Evolutionary conservation across 495 filamentous ascomycete species (phyloP).

Genomic region (Hypomontagnella monticulosa): DNA sequence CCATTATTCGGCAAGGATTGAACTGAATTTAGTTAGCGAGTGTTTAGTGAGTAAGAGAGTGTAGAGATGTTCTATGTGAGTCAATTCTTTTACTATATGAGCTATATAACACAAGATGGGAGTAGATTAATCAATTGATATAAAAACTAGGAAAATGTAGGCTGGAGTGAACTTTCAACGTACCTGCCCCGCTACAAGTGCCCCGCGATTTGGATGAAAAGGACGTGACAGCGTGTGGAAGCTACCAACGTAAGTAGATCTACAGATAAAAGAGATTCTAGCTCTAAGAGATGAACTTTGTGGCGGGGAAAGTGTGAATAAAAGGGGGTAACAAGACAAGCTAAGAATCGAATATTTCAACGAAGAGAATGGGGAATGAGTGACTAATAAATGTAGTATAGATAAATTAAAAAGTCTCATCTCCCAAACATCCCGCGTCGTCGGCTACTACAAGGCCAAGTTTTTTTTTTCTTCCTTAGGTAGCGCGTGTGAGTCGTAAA

Average conservation of each 20-base stretch:
- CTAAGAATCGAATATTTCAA: not conserved
- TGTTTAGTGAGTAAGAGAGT: not conserved
- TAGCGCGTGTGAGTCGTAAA: slow-evolving; percentile 12
- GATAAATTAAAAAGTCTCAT: slow-evolving; percentile 26
- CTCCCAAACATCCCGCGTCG: slow-evolving; percentile 13
- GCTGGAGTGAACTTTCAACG: slow-evolving; percentile 30
- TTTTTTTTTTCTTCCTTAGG: slow-evolving; percentile 18
- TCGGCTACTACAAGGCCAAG: slow-evolving; percentile 16
- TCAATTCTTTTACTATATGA: not conserved
- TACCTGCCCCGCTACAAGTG: slow-evolving; percentile 35
- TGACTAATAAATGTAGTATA: slow-evolving; percentile 17
- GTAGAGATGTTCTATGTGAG: not conserved
- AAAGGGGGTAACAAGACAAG: not conserved
- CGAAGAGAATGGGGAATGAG: slow-evolving; percentile 26
- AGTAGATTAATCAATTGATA: not conserved
- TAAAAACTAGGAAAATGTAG: slow-evolving; percentile 10
- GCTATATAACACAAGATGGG: not conserved
- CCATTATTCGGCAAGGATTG: slow-evolving; percentile 43
- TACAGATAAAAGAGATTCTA: not conserved
- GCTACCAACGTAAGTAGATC: slow-evolving; percentile 15
- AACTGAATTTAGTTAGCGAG: slow-evolving; percentile 16
- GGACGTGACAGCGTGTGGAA: slow-evolving; percentile 9
- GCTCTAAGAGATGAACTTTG: not conserved
- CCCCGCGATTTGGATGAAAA: slow-evolving; percentile 34
- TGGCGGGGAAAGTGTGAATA: not conserved